A percentile compares a stretch with the other conserved stretches of the same genome.
Evolutionary conservation across 371 early-diverging fungal genomes (phyloP).

Genomic region (Syncephalastrum sp.): DNA sequence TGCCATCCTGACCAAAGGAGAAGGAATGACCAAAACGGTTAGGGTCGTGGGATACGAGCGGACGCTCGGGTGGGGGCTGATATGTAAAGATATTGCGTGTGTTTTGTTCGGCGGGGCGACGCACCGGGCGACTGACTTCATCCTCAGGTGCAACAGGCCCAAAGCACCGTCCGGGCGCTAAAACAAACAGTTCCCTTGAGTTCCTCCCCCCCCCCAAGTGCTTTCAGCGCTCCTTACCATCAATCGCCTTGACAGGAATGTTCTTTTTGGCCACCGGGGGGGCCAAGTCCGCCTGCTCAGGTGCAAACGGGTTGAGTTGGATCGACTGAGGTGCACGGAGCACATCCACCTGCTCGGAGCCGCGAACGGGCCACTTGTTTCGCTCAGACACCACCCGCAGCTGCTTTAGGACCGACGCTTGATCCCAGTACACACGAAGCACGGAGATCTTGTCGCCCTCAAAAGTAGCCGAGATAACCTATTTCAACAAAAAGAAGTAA

Average conservation of each 20-base stretch:
- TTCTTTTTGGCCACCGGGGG: slow-evolving; percentile 18
- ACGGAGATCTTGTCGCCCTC: slow-evolving; percentile 26
- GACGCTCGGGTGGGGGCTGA: slow-evolving; percentile 31
- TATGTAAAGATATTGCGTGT: slow-evolving; percentile 45
- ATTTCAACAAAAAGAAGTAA: not conserved
- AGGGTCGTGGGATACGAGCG: slow-evolving; percentile 31
- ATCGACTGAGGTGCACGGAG: slow-evolving; percentile 20
- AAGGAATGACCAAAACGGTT: slow-evolving; percentile 31
- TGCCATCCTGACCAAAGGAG: slow-evolving; percentile 28
- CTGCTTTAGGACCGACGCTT: slow-evolving; percentile 45
- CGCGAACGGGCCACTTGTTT: slow-evolving; percentile 36
- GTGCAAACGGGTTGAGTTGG: slow-evolving; percentile 21
- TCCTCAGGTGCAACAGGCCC: slow-evolving; percentile 43
- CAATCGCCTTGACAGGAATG: slow-evolving; percentile 4
- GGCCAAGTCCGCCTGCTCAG: slow-evolving; percentile 15
- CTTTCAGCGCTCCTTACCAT: slow-evolving; percentile 2
- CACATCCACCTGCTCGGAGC: slow-evolving; percentile 31
- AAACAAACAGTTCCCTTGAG: not conserved
- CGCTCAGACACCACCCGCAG: slow-evolving; percentile 31
- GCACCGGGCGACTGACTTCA: slow-evolving; percentile 25
- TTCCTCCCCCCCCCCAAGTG: not conserved
- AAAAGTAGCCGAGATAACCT: slow-evolving; percentile 43
- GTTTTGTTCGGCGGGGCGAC: slow-evolving; percentile 25
- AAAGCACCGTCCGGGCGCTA: slow-evolving; percentile 39
- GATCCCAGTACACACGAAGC: slow-evolving; percentile 46